Evolutionary conservation across 345 rosid genomes (phyloP).

Genomic region (Brassica rapa): DNA sequence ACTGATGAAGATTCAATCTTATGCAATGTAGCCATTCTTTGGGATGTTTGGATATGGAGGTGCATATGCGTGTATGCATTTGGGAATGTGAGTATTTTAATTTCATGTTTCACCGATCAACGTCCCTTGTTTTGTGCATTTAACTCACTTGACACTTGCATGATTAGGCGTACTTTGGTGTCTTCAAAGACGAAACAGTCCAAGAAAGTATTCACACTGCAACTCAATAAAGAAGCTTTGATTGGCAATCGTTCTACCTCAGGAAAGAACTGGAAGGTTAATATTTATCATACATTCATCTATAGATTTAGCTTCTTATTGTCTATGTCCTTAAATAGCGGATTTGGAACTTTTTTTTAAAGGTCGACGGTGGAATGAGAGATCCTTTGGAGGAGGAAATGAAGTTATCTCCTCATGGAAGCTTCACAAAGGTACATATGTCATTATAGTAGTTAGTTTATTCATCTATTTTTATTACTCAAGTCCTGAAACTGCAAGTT

Average conservation of each 20-base stretch:
- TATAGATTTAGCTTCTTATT: neutral
- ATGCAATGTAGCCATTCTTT: constrained; percentile 34
- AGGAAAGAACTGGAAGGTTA: constrained; percentile 58
- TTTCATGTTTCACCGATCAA: neutral
- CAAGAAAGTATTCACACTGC: constrained; percentile 47
- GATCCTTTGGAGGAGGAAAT: constrained; percentile 57
- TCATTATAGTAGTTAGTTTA: neutral
- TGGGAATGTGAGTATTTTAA: constrained; percentile 31
- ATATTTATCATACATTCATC: constrained; percentile 2
- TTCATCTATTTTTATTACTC: neutral
- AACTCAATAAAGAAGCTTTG: constrained; percentile 44
- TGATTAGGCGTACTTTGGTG: constrained; percentile 54
- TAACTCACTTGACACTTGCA: neutral
- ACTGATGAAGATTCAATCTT: constrained; percentile 19
- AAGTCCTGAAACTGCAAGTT: neutral
- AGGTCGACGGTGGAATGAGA: constrained; percentile 67
- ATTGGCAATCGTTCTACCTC: constrained; percentile 39
- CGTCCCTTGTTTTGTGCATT: neutral
- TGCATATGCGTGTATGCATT: constrained; percentile 30
- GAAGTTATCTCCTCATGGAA: constrained; percentile 52
- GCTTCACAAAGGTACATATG: constrained; percentile 52
- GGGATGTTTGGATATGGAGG: constrained; percentile 43
- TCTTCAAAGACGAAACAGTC: constrained; percentile 68
- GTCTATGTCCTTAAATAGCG: neutral
- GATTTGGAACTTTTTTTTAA: neutral